Percentiles rank a stretch among this genome's conserved stretches.
phyloP scores from a whole-genome alignment of 441 rosid genomes.

The Brassica hybrid region DNA sequence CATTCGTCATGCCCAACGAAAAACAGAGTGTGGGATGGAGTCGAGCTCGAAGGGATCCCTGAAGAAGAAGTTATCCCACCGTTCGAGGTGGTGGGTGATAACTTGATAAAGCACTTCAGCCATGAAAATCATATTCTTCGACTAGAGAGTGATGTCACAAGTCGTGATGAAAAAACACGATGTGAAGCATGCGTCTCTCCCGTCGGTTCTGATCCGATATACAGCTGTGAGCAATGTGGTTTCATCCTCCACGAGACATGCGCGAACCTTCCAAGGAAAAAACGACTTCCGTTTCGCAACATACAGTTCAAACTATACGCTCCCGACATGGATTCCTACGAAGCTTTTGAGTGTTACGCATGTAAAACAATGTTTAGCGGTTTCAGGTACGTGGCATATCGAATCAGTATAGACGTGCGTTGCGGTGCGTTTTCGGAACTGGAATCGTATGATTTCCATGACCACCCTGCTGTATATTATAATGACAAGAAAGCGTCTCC shows the following conservation, averaged over 20 bases:
- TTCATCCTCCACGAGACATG: neutral
- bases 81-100: neutral
- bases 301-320: neutral
- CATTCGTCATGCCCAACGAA: neutral
- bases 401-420: neutral
- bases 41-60: conserved; percentile 1
- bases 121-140: neutral
- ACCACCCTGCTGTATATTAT: neutral
- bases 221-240: neutral
- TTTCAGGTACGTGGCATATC: neutral
- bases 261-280: neutral
- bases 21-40: neutral
- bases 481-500: neutral
- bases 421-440: neutral
- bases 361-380: neutral
- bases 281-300: neutral
- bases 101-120: conserved; percentile 2
- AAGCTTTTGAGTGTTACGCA: neutral
- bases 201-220: neutral
- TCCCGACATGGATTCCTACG: neutral
- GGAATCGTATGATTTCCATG: neutral
- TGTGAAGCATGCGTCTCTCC: conserved; percentile 11
- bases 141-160: neutral
- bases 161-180: neutral
- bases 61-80: neutral